phyloP scores from a whole-genome alignment of 768 basidiomycete species.

The Gymnopilus dilepis region DNA sequence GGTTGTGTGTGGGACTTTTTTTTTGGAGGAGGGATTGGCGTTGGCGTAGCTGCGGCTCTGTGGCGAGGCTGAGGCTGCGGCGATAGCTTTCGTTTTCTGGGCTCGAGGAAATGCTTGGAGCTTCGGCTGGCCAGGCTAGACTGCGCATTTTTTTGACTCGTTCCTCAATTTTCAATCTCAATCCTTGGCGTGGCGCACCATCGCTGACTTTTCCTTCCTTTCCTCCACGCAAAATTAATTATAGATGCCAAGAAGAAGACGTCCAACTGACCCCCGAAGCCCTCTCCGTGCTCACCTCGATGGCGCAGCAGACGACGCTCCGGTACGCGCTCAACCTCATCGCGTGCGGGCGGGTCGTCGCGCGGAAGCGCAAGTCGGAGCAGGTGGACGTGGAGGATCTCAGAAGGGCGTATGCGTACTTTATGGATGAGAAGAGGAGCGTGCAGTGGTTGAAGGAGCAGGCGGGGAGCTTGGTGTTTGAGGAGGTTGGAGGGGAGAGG shows the following conservation, averaged over 20 bases:
- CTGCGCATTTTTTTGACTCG: background rate
- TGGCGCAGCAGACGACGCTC: conserved; percentile 89
- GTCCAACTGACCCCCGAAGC: conserved; percentile 81
- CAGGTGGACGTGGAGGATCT: conserved; percentile 88
- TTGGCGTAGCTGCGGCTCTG: too few species aligned
- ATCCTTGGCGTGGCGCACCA: too few species aligned
- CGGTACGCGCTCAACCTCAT: conserved; percentile 96
- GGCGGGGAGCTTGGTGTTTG: conserved; percentile 75
- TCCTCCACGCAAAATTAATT: conserved; percentile 10
- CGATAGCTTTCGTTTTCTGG: conserved; percentile 3
- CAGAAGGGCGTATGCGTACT: conserved; percentile 82
- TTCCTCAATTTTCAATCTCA: background rate
- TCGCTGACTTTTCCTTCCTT: background rate
- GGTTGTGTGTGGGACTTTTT: conserved; percentile 1
- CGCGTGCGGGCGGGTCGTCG: conserved; percentile 87
- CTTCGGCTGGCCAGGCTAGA: conserved; percentile 17
- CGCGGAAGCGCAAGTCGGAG: conserved; percentile 80
- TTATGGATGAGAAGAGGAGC: conserved; percentile 92
- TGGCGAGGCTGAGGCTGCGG: too few species aligned
- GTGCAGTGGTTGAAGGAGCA: conserved; percentile 92
- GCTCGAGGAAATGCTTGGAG: background rate
- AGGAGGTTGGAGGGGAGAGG: conserved; percentile 56
- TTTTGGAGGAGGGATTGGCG: background rate
- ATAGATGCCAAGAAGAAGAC: conserved; percentile 93
- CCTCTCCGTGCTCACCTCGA: conserved; percentile 78